A percentile compares a stretch with the other conserved stretches of the same genome.
phyloP scores from a whole-genome alignment of 306 rosid species.

The Vigna hirtella region DNA sequence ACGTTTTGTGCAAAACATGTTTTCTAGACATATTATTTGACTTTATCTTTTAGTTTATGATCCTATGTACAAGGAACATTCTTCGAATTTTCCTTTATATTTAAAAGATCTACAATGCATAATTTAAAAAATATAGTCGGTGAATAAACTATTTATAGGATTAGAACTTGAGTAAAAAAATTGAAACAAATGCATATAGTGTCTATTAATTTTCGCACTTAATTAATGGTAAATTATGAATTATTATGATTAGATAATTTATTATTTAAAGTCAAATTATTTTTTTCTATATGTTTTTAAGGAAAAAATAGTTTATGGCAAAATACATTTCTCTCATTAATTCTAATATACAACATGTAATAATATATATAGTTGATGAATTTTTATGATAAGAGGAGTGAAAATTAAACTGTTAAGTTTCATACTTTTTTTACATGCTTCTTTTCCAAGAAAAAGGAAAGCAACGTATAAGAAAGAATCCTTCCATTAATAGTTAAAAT shows the following conservation, averaged over 20 bases:
- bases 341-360: background rate
- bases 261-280: no score
- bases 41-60: slow-evolving; percentile 27
- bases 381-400: no score
- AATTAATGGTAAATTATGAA: no score
- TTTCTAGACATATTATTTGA: slow-evolving; percentile 27
- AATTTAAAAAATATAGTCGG: background rate
- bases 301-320: no score
- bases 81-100: background rate
- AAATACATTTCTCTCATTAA: no score
- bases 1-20: background rate
- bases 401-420: background rate
- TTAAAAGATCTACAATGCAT: background rate
- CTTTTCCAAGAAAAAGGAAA: background rate
- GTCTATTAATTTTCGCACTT: no score
- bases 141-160: no score
- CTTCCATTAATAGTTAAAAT: background rate
- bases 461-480: background rate
- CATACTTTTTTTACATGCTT: background rate
- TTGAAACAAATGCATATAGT: no score
- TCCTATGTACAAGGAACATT: slow-evolving; percentile 18
- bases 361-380: no score
- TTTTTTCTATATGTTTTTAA: no score
- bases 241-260: no score
- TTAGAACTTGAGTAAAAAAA: no score